A percentile compares a stretch with the other conserved stretches of the same genome.
Conservation (phyloP, 2,329 filamentous ascomycete species). For the Aspergillaceae sp. region DNA sequence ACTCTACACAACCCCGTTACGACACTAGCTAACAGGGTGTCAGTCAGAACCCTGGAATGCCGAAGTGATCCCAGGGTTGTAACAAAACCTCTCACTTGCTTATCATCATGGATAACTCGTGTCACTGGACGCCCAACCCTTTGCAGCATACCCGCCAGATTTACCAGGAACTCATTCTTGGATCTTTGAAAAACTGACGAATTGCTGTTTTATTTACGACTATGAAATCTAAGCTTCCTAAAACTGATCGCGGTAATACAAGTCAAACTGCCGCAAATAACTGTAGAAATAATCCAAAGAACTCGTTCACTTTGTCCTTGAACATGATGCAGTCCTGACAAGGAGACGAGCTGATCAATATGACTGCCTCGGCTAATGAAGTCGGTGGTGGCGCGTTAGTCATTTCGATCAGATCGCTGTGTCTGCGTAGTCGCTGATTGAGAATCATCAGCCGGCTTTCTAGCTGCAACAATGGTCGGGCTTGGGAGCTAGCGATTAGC, state of each 20-base stretch:
- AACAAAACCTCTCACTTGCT: no score
- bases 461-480: neutral
- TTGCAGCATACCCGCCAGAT: no score
- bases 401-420: neutral
- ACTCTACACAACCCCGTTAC: no score
- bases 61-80: no score
- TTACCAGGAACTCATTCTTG: no score
- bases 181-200: no score
- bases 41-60: no score
- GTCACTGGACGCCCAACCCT: no score
- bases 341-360: neutral
- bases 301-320: neutral
- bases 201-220: no score
- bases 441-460: neutral
- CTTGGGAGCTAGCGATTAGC: neutral
- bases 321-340: neutral
- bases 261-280: neutral
- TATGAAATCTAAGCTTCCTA: no score
- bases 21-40: no score
- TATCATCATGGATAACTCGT: no score
- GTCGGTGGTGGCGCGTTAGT: neutral
- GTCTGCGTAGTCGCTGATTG: neutral
- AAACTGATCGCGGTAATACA: neutral
- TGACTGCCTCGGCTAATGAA: neutral
- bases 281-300: neutral